phyloP scores from a whole-genome alignment of 2,329 filamentous ascomycete genomes.

The Colletotrichum sp. region DNA sequence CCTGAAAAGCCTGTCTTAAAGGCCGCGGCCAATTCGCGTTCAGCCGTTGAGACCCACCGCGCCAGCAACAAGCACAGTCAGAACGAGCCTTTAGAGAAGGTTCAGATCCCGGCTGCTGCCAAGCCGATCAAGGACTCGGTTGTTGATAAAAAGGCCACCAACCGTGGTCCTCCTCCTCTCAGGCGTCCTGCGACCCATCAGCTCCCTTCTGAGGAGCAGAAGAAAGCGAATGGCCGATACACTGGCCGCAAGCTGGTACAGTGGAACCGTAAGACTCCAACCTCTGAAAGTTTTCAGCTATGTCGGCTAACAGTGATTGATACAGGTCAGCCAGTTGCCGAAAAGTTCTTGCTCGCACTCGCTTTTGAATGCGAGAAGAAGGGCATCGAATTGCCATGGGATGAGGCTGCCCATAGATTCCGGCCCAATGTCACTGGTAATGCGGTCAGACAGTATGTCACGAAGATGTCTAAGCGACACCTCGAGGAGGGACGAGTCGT shows the following conservation, averaged over 20 bases:
- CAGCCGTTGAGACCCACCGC: not conserved
- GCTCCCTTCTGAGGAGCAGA: not conserved
- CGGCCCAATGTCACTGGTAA: not conserved
- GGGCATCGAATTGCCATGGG: not conserved
- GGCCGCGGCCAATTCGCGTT: not conserved
- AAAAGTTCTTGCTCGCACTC: not conserved
- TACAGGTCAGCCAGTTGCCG: not conserved
- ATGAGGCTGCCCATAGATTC: not conserved
- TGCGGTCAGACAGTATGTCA: not conserved
- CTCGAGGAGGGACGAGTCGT: not conserved
- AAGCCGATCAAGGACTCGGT: fast-evolving
- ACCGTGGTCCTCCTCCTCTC: not conserved
- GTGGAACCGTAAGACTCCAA: not conserved
- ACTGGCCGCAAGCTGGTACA: not conserved
- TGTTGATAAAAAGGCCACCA: not conserved
- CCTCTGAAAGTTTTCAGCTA: not conserved
- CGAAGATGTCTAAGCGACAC: not conserved
- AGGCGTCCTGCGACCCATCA: not conserved
- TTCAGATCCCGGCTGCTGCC: fast-evolving
- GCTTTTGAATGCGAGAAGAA: not conserved
- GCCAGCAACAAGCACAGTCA: not conserved
- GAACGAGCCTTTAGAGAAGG: fast-evolving
- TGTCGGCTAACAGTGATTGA: not conserved
- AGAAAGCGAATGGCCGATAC: not conserved
- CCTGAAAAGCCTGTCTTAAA: not conserved